Evolutionary conservation across 2,329 filamentous ascomycete species (phyloP), one percentile per base, ranked within the genome.

Genomic region (Chalaropsis thielavioides): DNA sequence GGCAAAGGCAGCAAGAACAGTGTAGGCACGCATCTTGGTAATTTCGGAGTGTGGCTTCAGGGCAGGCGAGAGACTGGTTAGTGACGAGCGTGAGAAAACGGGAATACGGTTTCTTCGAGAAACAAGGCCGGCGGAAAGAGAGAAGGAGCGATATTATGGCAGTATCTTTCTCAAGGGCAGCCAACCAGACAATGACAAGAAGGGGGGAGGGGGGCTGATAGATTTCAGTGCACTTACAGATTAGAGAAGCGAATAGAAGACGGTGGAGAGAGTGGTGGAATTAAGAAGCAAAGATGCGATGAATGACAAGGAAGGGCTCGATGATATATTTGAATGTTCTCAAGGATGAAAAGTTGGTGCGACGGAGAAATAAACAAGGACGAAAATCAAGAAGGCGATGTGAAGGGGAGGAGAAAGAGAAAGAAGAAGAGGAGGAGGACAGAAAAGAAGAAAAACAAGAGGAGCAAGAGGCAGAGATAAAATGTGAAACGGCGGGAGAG

Each of bases 11-110:
- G 61, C 56, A 35, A 67, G 31, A 35, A 67, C 51, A 27, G 56
- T 56, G 44, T 41, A 67, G 54, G 66, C 51, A 43, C 66, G 66
- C 66, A 67, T 67, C 58, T 63, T 67, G 66, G 44, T 27, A 19
- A 19, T 46, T 62, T 61, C 13, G 31, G 60, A 27, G 61, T 13
- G 17, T 22, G 61, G 44, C 61, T 62, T 13, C 61, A 62, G 59
- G 27, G 22, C 31, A 60, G 46, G 24, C 8, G 31, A 17, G 24
- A 35, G 13, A 35, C 51, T 31, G 2, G 51, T 58, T 58, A 58
- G 51, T 46, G 10, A 38, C 5, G 8, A 38, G 35, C 35, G 35
- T 38, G 35, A 38, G 4, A 38, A 5, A 10, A 46, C 15, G 15
- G 43, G 15, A 19, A 10, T 2, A n/a, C 6, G 43, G 3, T 46